phyloP scores from a whole-genome alignment of 192 early-diverging fungal genomes.

The Podila epigama region DNA sequence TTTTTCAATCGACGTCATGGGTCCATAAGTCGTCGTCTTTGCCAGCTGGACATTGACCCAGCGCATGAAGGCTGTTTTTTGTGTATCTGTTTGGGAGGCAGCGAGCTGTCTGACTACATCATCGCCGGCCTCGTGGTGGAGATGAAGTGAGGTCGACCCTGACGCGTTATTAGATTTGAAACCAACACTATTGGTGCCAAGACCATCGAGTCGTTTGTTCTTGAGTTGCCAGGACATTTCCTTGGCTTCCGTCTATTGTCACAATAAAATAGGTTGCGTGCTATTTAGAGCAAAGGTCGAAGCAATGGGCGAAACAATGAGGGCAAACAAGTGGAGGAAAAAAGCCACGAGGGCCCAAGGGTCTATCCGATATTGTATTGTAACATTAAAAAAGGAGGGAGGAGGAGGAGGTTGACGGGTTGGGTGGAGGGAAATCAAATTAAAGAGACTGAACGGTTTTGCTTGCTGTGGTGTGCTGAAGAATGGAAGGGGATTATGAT shows the following conservation, averaged over 20 bases:
- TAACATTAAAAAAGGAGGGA: neutral
- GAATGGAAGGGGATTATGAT: no score
- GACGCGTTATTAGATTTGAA: neutral
- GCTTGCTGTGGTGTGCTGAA: no score
- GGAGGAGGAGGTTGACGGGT: neutral
- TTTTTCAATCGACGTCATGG: constrained; percentile 58
- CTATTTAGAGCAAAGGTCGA: neutral
- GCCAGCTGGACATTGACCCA: constrained; percentile 68
- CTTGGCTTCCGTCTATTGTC: neutral
- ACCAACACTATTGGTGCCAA: neutral
- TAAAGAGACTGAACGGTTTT: no score
- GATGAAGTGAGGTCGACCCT: constrained; percentile 8
- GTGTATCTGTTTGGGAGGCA: constrained; percentile 57
- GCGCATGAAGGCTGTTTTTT: constrained; percentile 60
- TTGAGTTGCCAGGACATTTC: constrained; percentile 50
- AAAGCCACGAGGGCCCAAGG: neutral
- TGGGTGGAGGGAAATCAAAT: neutral
- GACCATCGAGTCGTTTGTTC: constrained; percentile 21
- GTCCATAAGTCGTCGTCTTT: constrained; percentile 39
- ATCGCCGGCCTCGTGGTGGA: constrained; percentile 39
- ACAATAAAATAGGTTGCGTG: neutral
- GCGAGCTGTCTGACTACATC: constrained; percentile 55
- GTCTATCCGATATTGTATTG: neutral
- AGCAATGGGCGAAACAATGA: neutral
- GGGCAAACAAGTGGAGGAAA: neutral